Base-by-base conservation (phyloP, 768 basidiomycete genomes). In the Tylopilus intermedius region DNA sequence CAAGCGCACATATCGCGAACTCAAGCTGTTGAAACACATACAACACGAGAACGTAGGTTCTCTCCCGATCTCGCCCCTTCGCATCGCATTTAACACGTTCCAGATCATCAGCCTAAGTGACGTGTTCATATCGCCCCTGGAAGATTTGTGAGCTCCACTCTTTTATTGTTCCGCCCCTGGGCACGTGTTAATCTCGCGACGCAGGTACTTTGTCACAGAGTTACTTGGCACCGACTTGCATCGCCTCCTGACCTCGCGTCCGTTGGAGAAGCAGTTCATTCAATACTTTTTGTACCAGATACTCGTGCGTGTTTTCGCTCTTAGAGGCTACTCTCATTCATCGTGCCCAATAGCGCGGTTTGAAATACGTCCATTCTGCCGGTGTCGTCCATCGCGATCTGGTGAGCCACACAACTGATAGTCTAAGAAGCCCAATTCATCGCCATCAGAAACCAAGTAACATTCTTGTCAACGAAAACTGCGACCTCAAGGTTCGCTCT, bases 211-310 rank as follows among this genome's bases (percentile, higher is more conserved):
- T 67, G 96, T 99, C 48, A 99, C 96, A 14, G 96, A 99, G 63
- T 84, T 99, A 13, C 82, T 99, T 47, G 96, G 96, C 43, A 99
- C 96, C 58, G 96, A 99, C 75, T 80, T 99, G 13, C 96, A 99
- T 67, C 91, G 96, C 56, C 81, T 99, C 30, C 79, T 99, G 61
- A 98, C 96, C 15, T 95, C 93, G 27, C 80, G 96, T 41, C 96
- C 96, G 11, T 77, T 99, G 63, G 96, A 99, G 76, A 98, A 99
- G 76, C 96, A 99, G 69, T 99, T 99, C 72, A 98, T 98, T 53
- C 96, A 99, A 68, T 99, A 99, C 71, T 99, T 99, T 78, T 76
- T 99, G 26, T 99, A 99, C 74, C 96, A 99, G 72, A 99, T 99
- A 58, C 79, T 99, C 54, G 94, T 94, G 52, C 51, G 86, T 73